Percentiles rank a stretch among this genome's conserved stretches.
These are phyloP conservation scores for Chaetomium sp. DNA, from an alignment of 2,329 filamentous ascomycete genomes.

Conservation along the genomic window DNA sequence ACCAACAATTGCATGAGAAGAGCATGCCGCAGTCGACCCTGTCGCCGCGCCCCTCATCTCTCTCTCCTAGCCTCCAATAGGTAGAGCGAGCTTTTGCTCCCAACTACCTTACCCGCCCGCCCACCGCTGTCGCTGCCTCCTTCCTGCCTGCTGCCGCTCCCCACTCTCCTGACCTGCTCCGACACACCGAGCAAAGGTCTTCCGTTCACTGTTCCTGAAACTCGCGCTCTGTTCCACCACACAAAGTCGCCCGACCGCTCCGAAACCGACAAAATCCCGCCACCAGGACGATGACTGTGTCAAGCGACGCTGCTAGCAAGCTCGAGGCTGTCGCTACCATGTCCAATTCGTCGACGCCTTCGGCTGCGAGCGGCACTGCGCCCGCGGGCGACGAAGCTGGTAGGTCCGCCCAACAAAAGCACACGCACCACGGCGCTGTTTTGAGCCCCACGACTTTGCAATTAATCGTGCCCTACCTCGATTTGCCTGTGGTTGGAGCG, in stretches of 20 bases:
- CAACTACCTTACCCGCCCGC: slow-evolving; percentile 26
- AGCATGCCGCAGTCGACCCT: slow-evolving; percentile 34
- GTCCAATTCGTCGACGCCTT: slow-evolving; percentile 36
- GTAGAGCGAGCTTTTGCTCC: slow-evolving; percentile 29
- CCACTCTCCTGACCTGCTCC: slow-evolving; percentile 22
- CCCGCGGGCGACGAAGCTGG: slow-evolving; percentile 38
- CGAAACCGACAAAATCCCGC: slow-evolving; percentile 16
- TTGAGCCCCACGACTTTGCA: neutral
- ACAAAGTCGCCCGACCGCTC: slow-evolving; percentile 17
- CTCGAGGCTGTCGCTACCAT: slow-evolving; percentile 34
- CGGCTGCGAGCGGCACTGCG: slow-evolving; percentile 30
- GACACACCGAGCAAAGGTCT: neutral
- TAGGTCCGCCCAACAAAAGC: slow-evolving; percentile 29
- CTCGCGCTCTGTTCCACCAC: slow-evolving; percentile 16
- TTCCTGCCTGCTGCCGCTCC: slow-evolving; percentile 22
- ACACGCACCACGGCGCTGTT: slow-evolving; percentile 9
- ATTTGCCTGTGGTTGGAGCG: neutral
- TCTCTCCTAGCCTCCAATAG: slow-evolving; percentile 27
- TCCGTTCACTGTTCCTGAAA: slow-evolving; percentile 15
- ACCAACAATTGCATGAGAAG: slow-evolving; percentile 30
- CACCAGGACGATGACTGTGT: slow-evolving; percentile 34
- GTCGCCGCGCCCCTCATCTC: slow-evolving; percentile 31
- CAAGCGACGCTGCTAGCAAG: slow-evolving; percentile 33
- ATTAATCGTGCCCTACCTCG: neutral
- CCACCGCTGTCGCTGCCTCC: slow-evolving; percentile 31